Percentiles rank a stretch among this genome's conserved stretches.
phyloP scores from a whole-genome alignment of 225 moss, liverwort and hornwort genomes.

The Polytrichum commune region DNA sequence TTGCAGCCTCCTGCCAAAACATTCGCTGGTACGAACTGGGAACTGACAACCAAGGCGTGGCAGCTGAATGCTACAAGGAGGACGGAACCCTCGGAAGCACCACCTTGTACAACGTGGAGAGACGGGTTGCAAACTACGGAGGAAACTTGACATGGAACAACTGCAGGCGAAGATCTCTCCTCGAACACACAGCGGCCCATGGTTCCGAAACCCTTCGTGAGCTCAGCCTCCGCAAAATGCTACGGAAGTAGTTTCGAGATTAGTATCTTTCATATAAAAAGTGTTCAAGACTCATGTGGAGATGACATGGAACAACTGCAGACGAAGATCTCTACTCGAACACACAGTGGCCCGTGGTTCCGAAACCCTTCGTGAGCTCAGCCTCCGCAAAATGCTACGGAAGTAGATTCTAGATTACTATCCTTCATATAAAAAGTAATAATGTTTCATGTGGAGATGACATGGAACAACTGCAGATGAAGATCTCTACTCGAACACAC shows the following conservation, averaged over 20 bases:
- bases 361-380: neutral
- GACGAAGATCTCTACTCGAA: neutral
- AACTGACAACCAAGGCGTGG: constrained; percentile 5
- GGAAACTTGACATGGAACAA: neutral
- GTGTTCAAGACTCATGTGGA: too few species aligned
- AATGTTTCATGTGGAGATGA: too few species aligned
- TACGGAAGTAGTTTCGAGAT: neutral
- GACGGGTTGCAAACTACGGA: neutral
- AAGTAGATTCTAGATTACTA: neutral
- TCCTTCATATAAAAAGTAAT: too few species aligned
- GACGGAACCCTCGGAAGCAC: neutral
- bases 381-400: neutral
- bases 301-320: neutral
- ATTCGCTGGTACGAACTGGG: constrained; percentile 1
- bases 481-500: neutral
- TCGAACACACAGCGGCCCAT: neutral
- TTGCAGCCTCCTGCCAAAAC: neutral
- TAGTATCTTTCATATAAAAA: too few species aligned
- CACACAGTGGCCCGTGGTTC: neutral
- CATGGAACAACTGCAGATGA: neutral
- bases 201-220: neutral
- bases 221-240: constrained; percentile 1
- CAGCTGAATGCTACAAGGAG: neutral
- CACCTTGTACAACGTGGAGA: constrained; percentile 1
- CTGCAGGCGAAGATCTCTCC: neutral